phyloP scores from a whole-genome alignment of 352 stramenopile species.

The Phytophthora pisi region DNA sequence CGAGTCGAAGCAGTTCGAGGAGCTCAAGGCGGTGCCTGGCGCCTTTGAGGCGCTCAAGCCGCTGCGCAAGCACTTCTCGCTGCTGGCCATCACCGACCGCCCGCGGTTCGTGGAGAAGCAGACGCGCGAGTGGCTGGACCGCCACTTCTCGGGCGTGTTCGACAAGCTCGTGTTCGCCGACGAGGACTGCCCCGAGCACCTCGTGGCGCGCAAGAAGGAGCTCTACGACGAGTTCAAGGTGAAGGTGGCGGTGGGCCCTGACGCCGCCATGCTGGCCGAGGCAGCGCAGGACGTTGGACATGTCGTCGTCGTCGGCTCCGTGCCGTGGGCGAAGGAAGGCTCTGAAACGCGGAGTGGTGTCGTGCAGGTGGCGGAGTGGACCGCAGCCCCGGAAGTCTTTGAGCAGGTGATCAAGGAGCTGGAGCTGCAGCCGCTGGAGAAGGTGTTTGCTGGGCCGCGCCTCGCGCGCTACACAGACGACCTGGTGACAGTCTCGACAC shows the following conservation, averaged over 20 bases:
- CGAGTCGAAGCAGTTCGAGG: conserved; percentile 53
- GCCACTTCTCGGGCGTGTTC: conserved; percentile 65
- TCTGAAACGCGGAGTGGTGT: conserved; percentile 18
- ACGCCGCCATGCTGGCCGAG: conserved; percentile 38
- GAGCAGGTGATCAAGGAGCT: conserved; percentile 54
- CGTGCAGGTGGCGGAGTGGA: conserved; percentile 41
- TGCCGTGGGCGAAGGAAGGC: conserved; percentile 50
- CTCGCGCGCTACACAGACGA: conserved; percentile 75
- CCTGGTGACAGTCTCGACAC: conserved; percentile 69
- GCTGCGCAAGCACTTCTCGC: conserved; percentile 65
- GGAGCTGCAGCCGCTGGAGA: conserved; percentile 47
- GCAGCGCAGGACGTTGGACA: conserved; percentile 34
- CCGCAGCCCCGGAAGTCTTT: conserved; percentile 37
- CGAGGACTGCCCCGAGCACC: conserved; percentile 40
- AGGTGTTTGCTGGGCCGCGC: conserved; percentile 56
- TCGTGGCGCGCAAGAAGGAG: conserved; percentile 60
- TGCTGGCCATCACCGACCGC: conserved; percentile 65
- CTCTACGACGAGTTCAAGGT: conserved; percentile 69
- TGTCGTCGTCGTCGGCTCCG: conserved; percentile 49
- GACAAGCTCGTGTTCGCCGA: conserved; percentile 80
- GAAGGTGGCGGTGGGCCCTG: conserved; percentile 58
- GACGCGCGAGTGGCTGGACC: conserved; percentile 80
- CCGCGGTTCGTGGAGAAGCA: conserved; percentile 64
- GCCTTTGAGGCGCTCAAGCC: conserved; percentile 53
- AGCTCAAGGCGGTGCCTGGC: conserved; percentile 38